A percentile compares a stretch with the other conserved stretches of the same genome.
Evolutionary conservation across 305 asterid species (phyloP).

Genomic region (Andrographis paniculata): DNA sequence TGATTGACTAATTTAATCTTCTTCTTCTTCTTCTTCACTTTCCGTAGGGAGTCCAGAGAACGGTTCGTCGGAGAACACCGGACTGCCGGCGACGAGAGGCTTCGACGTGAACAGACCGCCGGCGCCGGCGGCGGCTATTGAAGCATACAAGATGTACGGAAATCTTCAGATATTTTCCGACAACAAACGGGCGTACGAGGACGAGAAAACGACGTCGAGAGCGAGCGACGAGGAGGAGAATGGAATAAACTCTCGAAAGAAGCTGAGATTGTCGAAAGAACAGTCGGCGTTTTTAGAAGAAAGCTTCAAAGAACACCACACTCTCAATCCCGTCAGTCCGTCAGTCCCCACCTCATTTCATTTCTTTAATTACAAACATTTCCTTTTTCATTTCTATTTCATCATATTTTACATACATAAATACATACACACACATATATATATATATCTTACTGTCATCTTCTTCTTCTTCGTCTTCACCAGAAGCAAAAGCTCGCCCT

Average conservation of each 20-base stretch:
- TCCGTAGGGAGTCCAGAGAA: constrained; percentile 62
- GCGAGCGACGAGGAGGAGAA: constrained; percentile 77
- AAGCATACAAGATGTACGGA: too few species aligned
- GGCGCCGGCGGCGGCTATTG: constrained; percentile 60
- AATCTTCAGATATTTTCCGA: too few species aligned
- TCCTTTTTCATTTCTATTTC: too few species aligned
- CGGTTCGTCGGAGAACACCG: constrained; percentile 49
- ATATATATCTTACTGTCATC: too few species aligned
- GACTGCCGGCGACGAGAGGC: constrained; percentile 32
- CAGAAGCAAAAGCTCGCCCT: constrained; percentile 82
- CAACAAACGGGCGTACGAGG: constrained; percentile 23
- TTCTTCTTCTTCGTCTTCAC: too few species aligned
- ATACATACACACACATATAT: too few species aligned
- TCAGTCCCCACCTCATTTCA: not conserved
- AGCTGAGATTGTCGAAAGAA: constrained; percentile 66
- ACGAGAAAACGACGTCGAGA: constrained; percentile 34
- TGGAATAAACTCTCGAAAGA: constrained; percentile 43
- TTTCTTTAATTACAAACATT: too few species aligned
- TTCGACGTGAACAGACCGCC: constrained; percentile 36
- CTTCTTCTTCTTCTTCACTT: not conserved
- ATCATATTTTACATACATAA: too few species aligned
- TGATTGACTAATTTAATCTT: not conserved
- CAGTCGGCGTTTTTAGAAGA: constrained; percentile 86
- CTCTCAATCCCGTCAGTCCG: constrained; percentile 66
- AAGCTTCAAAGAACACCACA: constrained; percentile 74